Conservation (phyloP, 2,329 filamentous ascomycete genomes). For the Chalaropsis ovoidea region DNA sequence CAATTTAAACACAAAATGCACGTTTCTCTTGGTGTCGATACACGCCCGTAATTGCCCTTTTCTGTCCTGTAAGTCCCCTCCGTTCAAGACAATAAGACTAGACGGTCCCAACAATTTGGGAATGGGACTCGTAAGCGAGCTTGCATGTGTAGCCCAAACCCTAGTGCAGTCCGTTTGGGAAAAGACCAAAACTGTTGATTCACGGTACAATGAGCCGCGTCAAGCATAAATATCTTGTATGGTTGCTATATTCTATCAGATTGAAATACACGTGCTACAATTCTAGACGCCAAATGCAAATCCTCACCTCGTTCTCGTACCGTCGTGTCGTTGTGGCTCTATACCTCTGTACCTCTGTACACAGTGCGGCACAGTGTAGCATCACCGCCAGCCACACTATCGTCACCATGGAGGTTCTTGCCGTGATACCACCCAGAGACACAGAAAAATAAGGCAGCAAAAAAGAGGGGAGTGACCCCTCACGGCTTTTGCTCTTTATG, state of each 20-base stretch:
- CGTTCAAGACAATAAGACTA: too few relatives aligned
- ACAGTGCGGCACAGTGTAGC: not conserved
- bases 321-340: not conserved
- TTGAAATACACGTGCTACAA: not conserved
- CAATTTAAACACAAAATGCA: too few relatives aligned
- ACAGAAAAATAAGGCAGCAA: not conserved
- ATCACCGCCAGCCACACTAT: too few relatives aligned
- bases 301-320: not conserved
- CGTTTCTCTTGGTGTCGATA: too few relatives aligned
- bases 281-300: conserved; percentile 8
- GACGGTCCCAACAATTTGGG: too few relatives aligned
- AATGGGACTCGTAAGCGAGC: too few relatives aligned
- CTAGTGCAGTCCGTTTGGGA: not conserved
- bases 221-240: not conserved
- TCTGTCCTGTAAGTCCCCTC: too few relatives aligned
- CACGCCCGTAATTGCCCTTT: too few relatives aligned
- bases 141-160: not conserved
- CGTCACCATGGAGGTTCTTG: not conserved
- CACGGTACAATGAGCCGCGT: not conserved
- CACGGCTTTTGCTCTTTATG: not conserved
- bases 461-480: too few relatives aligned
- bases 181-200: not conserved
- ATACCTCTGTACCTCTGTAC: not conserved
- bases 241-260: conserved; percentile 11
- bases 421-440: conserved; percentile 1